Percentiles rank a stretch among this genome's conserved stretches.
These are phyloP conservation scores for Fusarium musae DNA, from an alignment of 2,329 filamentous ascomycete species.

Conservation along the genomic window DNA sequence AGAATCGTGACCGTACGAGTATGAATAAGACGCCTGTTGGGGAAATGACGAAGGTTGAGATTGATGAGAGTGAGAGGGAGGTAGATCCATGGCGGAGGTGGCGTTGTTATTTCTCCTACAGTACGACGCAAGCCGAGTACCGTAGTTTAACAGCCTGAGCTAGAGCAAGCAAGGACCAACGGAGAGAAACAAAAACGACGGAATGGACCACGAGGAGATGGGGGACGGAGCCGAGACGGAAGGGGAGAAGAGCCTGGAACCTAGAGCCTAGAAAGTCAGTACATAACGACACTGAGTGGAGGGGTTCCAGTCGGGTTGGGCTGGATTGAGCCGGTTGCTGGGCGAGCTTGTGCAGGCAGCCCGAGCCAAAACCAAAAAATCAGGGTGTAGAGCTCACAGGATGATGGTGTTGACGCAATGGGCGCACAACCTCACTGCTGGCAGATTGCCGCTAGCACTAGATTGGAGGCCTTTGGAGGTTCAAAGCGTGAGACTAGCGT, in stretches of 20 bases:
- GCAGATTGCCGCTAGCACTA: conserved; percentile 26
- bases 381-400: conserved; percentile 33
- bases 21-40: conserved; percentile 33
- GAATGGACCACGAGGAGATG: conserved; percentile 26
- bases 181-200: conserved; percentile 22
- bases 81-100: conserved; percentile 48
- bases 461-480: conserved; percentile 27
- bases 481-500: conserved; percentile 33
- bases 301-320: not conserved
- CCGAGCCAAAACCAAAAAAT: conserved; percentile 20
- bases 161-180: conserved; percentile 24
- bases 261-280: conserved; percentile 29
- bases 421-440: conserved; percentile 36
- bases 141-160: conserved; percentile 14
- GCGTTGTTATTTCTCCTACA: conserved; percentile 43
- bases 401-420: conserved; percentile 47
- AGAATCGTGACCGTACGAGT: conserved; percentile 37
- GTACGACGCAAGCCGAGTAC: conserved; percentile 2
- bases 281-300: conserved; percentile 14
- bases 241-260: conserved; percentile 22
- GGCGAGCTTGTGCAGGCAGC: conserved; percentile 23
- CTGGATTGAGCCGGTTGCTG: conserved; percentile 19
- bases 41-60: conserved; percentile 38
- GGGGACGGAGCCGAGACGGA: conserved; percentile 13
- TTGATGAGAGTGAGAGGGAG: conserved; percentile 38